Evolutionary conservation across 2,329 filamentous ascomycete genomes (phyloP).

Genomic region (Fusarium globosum): DNA sequence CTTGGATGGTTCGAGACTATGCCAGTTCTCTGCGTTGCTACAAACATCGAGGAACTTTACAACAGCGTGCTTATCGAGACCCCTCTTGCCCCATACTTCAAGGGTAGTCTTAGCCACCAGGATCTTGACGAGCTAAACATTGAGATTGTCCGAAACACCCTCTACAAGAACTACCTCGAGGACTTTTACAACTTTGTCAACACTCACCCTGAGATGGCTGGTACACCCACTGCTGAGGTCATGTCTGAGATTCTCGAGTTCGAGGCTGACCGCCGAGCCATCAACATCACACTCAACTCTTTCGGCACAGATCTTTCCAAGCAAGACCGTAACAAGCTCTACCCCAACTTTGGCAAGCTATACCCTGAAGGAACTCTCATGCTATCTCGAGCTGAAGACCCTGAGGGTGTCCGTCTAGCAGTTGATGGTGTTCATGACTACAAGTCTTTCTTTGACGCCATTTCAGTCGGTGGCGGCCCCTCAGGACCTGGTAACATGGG

Average conservation of each 20-base stretch:
- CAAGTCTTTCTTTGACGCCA: conserved; percentile 94
- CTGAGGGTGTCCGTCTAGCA: conserved; percentile 91
- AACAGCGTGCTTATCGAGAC: conserved; percentile 98
- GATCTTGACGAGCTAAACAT: conserved; percentile 99
- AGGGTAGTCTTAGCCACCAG: conserved; percentile 93
- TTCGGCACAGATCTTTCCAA: conserved; percentile 97
- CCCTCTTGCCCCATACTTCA: conserved; percentile 95
- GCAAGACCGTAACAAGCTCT: conserved; percentile 93
- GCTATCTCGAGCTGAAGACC: conserved; percentile 93
- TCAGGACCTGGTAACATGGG: conserved; percentile 85
- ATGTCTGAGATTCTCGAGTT: conserved; percentile 98
- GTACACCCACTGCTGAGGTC: conserved; percentile 90
- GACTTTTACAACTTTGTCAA: conserved; percentile 97
- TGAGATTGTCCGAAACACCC: conserved; percentile 96
- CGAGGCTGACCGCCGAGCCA: conserved; percentile 93
- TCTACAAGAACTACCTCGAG: conserved; percentile 99
- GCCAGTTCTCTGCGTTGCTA: conserved; percentile 96
- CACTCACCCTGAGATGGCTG: conserved; percentile 84
- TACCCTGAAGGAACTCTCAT: conserved; percentile 96
- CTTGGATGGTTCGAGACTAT: conserved; percentile 99
- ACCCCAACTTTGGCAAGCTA: conserved; percentile 89
- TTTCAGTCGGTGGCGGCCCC: conserved; percentile 78
- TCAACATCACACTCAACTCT: conserved; percentile 99
- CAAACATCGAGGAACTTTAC: conserved; percentile 98
- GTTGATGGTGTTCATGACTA: conserved; percentile 95